Evolutionary conservation across 306 rosid genomes (phyloP).

Genomic region (Inga laurina): DNA sequence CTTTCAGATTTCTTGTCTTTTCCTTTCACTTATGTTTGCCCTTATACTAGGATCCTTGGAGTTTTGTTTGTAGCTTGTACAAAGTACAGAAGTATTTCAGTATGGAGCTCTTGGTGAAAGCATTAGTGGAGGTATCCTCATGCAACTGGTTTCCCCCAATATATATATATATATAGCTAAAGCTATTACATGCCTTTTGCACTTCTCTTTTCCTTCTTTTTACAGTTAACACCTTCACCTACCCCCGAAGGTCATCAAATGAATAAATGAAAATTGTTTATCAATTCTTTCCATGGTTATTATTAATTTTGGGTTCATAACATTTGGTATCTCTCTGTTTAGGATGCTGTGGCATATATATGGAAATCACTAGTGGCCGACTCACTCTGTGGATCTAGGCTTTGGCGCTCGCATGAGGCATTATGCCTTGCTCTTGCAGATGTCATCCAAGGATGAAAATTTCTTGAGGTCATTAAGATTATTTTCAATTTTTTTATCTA

Average conservation of each 20-base stretch:
- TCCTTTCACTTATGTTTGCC: slow-evolving; percentile 5
- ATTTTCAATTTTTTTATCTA: slow-evolving; percentile 19
- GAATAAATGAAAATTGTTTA: not conserved
- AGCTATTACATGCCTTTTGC: slow-evolving; percentile 15
- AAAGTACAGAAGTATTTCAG: slow-evolving; percentile 90
- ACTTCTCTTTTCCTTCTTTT: not conserved
- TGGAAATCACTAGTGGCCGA: slow-evolving; percentile 98
- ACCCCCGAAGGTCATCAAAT: not conserved
- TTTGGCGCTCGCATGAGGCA: slow-evolving; percentile 97
- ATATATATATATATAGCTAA: not conserved
- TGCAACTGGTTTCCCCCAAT: no score
- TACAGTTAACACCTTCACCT: slow-evolving; percentile 1
- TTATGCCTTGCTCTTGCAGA: slow-evolving; percentile 94
- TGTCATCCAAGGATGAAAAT: slow-evolving; percentile 86
- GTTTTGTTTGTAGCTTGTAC: slow-evolving; percentile 65
- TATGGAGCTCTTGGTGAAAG: slow-evolving; percentile 87
- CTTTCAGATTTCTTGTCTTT: slow-evolving; percentile 5
- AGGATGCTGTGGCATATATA: slow-evolving; percentile 98
- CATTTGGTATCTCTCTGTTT: slow-evolving; percentile 33
- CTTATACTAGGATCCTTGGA: not conserved
- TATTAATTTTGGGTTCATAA: slow-evolving; percentile 4
- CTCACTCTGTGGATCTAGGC: slow-evolving; percentile 95
- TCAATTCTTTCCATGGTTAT: slow-evolving; percentile 23
- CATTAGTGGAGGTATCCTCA: slow-evolving; percentile 57
- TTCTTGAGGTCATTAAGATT: slow-evolving; percentile 65